Base-by-base conservation (phyloP, 176 grass and related monocot genomes). In the Zoysia pacifica region DNA sequence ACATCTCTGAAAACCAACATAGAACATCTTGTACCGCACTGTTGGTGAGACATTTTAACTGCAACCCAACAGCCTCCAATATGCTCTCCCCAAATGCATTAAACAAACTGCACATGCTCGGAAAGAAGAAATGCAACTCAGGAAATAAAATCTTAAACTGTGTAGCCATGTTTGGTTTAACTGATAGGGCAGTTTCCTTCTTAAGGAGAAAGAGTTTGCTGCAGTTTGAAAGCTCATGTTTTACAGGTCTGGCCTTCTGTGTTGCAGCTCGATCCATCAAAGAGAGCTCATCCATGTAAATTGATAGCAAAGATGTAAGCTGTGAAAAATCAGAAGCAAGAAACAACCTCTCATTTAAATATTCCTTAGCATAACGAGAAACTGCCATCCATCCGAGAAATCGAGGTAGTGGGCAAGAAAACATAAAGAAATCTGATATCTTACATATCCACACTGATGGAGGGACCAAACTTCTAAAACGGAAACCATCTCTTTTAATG, bases 1-100 rank as follows among this genome's bases (percentile, higher is more conserved):
- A 97, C 87, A 97, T 84, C 70, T 97, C 94, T 71, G 94, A 91
- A 89, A 97, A 90, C 94, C 94, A 97, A 79, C 87, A 92, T 74
- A 97, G 94, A 41, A 97, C 65, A 78, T 97, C 94, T 78, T 88
- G 89, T 78, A 97, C 83, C 67, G 84, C 76, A 83, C 74, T 92
- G 58, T 72, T 87, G 60, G 94, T 87, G 42, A 97, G 87, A 70
- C 77, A 90, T 88, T 90, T 97, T 76, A 97, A 77, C 66, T 97
- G 94, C 68, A 92, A 75, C 4, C 87, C 94, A 83, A 97, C 84
- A 74, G 91, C 89, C 75, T 97, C 91, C 84, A 97, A 90, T 86
- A 97, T 97, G 70, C 45, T 97, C 65, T 92, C 87, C 65, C 85
- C 87, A 83, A 94, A 97, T 41, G 81, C 69, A 68, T 58, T 65